phyloP scores from a whole-genome alignment of 1,139 yeast genomes.

The Pichia sp. region DNA sequence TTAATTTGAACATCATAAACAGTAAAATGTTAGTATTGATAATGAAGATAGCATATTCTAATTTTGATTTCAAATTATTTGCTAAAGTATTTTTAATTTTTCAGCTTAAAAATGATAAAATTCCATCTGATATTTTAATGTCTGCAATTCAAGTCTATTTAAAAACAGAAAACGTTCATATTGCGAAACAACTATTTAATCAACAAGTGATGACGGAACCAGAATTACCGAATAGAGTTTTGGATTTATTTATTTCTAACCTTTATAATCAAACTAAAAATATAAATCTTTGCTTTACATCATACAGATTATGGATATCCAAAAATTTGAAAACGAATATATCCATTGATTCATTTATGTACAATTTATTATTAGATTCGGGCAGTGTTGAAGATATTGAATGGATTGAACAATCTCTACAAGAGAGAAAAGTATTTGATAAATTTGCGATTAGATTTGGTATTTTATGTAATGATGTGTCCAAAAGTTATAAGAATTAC shows the following conservation, averaged over 20 bases:
- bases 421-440: slow-evolving; percentile 10
- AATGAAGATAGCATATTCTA: slow-evolving; percentile 16
- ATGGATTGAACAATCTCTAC: slow-evolving; percentile 20
- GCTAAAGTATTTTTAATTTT: slow-evolving; percentile 20
- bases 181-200: slow-evolving; percentile 26
- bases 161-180: slow-evolving; percentile 22
- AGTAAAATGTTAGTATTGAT: slow-evolving; percentile 14
- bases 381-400: slow-evolving; percentile 20
- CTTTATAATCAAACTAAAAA: slow-evolving; percentile 20
- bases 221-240: slow-evolving; percentile 15
- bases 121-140: slow-evolving; percentile 16
- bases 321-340: slow-evolving; percentile 15
- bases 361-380: slow-evolving; percentile 15
- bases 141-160: slow-evolving; percentile 24
- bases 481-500: slow-evolving; percentile 5
- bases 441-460: slow-evolving; percentile 16
- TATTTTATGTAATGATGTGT: slow-evolving; percentile 11
- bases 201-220: slow-evolving; percentile 23
- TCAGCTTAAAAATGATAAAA: slow-evolving; percentile 12
- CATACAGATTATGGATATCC: slow-evolving; percentile 26
- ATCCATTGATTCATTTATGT: slow-evolving; percentile 23
- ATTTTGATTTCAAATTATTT: slow-evolving; percentile 23
- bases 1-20: slow-evolving; percentile 5
- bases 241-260: slow-evolving; percentile 19
- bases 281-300: slow-evolving; percentile 19